Conservation (phyloP, 2,329 filamentous ascomycete species). For the Alternaria arbusti region DNA sequence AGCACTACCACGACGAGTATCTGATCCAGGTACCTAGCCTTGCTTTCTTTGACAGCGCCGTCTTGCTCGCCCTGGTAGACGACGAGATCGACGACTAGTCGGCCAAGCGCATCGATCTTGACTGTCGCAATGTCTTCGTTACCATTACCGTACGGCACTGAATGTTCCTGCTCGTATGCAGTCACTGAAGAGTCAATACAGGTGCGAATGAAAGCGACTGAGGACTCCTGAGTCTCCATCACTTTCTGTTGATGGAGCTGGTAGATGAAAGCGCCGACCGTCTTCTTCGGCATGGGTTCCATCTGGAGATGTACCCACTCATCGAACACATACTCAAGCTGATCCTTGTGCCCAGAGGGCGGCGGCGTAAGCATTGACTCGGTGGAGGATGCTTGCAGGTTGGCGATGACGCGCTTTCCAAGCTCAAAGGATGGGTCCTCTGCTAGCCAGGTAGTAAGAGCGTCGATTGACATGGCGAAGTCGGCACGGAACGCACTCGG, state of each 20-base stretch:
- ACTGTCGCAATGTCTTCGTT: slow-evolving; percentile 66
- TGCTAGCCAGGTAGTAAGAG: slow-evolving; percentile 79
- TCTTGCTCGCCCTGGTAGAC: slow-evolving; percentile 70
- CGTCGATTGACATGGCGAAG: slow-evolving; percentile 82
- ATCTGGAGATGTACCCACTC: slow-evolving; percentile 91
- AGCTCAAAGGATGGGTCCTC: slow-evolving; percentile 72
- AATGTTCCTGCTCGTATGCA: slow-evolving; percentile 75
- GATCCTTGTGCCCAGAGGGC: slow-evolving; percentile 70
- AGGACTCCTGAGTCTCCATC: slow-evolving; percentile 76
- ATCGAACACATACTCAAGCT: slow-evolving; percentile 93
- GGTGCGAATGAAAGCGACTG: slow-evolving; percentile 78
- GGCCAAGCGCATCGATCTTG: slow-evolving; percentile 80
- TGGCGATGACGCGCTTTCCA: slow-evolving; percentile 74
- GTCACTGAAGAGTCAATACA: slow-evolving; percentile 81
- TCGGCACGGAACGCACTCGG: slow-evolving; percentile 83
- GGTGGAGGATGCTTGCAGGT: slow-evolving; percentile 65
- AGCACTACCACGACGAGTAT: slow-evolving; percentile 79
- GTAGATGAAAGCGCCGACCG: slow-evolving; percentile 76
- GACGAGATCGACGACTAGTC: slow-evolving; percentile 77
- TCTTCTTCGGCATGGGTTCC: slow-evolving; percentile 75
- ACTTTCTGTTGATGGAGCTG: slow-evolving; percentile 79
- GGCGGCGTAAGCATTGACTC: slow-evolving; percentile 62
- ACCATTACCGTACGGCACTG: slow-evolving; percentile 62
- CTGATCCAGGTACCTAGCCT: slow-evolving; percentile 76
- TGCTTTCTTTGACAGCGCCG: slow-evolving; percentile 65